Percentiles rank a stretch among this genome's conserved stretches.
These are phyloP conservation scores for Kwoniella botswanensis DNA, from an alignment of 768 basidiomycete genomes.

Conservation along the genomic window DNA sequence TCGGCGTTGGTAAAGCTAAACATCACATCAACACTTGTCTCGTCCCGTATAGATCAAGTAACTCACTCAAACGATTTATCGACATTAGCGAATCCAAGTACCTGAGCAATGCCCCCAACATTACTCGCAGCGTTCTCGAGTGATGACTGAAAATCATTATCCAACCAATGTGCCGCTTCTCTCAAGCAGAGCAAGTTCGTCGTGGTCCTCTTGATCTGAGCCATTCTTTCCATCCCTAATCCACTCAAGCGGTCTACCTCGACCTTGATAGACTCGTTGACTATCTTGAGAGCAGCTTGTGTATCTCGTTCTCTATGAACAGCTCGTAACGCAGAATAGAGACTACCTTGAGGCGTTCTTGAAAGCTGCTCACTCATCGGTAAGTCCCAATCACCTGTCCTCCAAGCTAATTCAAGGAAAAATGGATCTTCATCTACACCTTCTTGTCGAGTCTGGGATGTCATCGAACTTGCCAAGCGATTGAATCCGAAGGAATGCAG, in stretches of 20 bases:
- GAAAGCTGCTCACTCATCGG: conserved; percentile 64
- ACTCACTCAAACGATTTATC: conserved; percentile 29
- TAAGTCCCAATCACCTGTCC: conserved; percentile 93
- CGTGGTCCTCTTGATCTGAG: conserved; percentile 71
- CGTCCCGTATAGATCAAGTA: too few relatives aligned
- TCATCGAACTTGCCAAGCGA: conserved; percentile 66
- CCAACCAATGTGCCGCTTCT: conserved; percentile 73
- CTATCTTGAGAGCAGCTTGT: conserved; percentile 61
- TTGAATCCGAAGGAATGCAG: conserved; percentile 91
- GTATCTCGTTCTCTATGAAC: conserved; percentile 77
- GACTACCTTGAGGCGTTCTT: conserved; percentile 64
- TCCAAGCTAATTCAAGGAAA: conserved; percentile 80
- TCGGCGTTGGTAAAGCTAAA: conserved; percentile 76
- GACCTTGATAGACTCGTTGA: conserved; percentile 64
- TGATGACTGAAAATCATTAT: conserved; percentile 18
- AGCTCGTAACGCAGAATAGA: conserved; percentile 80
- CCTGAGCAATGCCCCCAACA: background rate
- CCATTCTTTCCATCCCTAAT: conserved; percentile 78
- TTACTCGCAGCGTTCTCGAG: conserved; percentile 13
- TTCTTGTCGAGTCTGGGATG: background rate
- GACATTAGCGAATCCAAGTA: conserved; percentile 14
- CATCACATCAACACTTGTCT: too few relatives aligned
- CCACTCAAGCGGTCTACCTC: conserved; percentile 71
- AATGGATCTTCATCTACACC: conserved; percentile 28
- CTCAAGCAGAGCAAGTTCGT: conserved; percentile 79